phyloP scores from a whole-genome alignment of 768 basidiomycete species.

The Russula brevipes region DNA sequence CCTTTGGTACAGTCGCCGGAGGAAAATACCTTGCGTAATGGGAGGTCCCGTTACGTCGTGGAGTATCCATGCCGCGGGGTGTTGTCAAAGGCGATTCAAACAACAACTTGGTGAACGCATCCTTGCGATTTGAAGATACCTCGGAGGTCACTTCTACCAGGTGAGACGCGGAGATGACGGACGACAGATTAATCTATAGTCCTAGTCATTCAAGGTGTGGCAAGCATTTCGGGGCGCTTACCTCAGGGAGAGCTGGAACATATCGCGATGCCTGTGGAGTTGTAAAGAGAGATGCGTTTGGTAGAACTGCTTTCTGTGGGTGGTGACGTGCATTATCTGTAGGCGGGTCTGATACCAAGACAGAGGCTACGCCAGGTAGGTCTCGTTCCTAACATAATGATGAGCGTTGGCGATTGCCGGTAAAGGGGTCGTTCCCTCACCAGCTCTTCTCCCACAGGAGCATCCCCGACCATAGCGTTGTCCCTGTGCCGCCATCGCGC shows the following conservation, averaged over 20 bases:
- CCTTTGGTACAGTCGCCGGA: neutral
- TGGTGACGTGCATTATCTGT: neutral
- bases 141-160: neutral
- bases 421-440: neutral
- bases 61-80: neutral
- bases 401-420: neutral
- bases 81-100: neutral
- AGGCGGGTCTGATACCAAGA: neutral
- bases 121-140: neutral
- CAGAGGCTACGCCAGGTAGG: neutral
- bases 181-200: constrained; percentile 9
- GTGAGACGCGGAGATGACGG: constrained; percentile 7
- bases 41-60: neutral
- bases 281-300: neutral
- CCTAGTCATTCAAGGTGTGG: neutral
- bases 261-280: constrained; percentile 1
- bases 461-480: neutral
- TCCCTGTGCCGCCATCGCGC: constrained; percentile 14
- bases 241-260: constrained; percentile 12
- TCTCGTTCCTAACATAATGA: neutral
- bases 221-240: neutral
- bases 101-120: neutral
- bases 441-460: neutral
- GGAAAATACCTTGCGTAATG: neutral
- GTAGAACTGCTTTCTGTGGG: neutral